These are phyloP conservation scores for Daphne laureola DNA, from an alignment of 441 rosid genomes.

Conservation along the genomic window DNA sequence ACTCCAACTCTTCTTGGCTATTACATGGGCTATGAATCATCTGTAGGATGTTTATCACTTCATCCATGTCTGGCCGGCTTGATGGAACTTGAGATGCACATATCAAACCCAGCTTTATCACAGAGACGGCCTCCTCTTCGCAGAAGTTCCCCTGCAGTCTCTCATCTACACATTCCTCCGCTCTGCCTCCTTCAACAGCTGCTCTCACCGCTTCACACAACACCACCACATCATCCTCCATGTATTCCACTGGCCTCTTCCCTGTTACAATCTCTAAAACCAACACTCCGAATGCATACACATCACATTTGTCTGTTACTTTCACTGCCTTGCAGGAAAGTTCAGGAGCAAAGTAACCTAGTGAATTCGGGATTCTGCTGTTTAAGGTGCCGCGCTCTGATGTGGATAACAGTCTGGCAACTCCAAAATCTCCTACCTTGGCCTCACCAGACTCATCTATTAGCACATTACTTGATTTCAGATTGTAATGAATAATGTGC, in stretches of 20 bases:
- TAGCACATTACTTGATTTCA: constrained; percentile 76
- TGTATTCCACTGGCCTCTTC: constrained; percentile 81
- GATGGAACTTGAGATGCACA: constrained; percentile 95
- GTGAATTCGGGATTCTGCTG: constrained; percentile 80
- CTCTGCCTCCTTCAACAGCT: constrained; percentile 60
- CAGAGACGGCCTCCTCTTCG: constrained; percentile 72
- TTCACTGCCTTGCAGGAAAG: constrained; percentile 82
- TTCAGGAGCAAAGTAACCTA: constrained; percentile 91
- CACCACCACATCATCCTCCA: constrained; percentile 89
- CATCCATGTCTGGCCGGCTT: constrained; percentile 85
- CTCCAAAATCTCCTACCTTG: constrained; percentile 73
- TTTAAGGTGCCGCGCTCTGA: constrained; percentile 71
- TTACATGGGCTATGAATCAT: constrained; percentile 66
- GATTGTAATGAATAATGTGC: constrained; percentile 70
- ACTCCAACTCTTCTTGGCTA: constrained; percentile 46
- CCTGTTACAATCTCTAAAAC: constrained; percentile 78
- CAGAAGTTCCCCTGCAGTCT: constrained; percentile 52
- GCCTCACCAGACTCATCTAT: constrained; percentile 57
- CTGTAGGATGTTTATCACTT: constrained; percentile 76
- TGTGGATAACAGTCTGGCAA: constrained; percentile 56
- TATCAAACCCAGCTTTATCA: constrained; percentile 72
- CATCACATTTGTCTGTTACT: constrained; percentile 81
- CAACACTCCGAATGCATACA: constrained; percentile 77
- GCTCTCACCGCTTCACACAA: constrained; percentile 82
- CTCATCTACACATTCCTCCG: constrained; percentile 62